Percentiles rank a stretch among this genome's conserved stretches.
phyloP scores from a whole-genome alignment of 306 rosid genomes.

The Castanea crenata region DNA sequence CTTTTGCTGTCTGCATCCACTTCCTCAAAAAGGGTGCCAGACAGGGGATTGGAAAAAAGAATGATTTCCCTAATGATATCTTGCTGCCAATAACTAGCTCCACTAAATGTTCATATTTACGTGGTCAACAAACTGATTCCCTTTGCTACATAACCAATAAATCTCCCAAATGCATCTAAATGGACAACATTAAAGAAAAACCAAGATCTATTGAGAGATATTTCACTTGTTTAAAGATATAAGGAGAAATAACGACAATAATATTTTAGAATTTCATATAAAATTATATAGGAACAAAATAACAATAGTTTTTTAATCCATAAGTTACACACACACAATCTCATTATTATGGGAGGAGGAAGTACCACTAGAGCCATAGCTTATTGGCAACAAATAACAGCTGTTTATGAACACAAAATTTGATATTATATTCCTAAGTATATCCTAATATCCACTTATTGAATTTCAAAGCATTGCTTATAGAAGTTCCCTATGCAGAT shows the following conservation, averaged over 20 bases:
- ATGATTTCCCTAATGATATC: background rate
- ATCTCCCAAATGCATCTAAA: background rate
- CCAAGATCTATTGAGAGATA: background rate
- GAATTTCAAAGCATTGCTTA: background rate
- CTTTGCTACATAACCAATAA: background rate
- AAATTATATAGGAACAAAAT: background rate
- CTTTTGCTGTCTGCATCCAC: constrained; percentile 4
- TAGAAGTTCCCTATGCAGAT: background rate
- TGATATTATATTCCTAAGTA: background rate
- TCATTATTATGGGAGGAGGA: no score
- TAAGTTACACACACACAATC: no score
- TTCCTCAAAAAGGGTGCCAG: background rate
- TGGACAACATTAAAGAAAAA: background rate
- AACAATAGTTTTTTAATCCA: no score
- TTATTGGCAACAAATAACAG: background rate
- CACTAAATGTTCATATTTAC: background rate
- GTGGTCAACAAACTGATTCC: background rate
- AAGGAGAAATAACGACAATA: background rate
- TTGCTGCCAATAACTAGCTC: background rate
- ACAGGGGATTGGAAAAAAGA: background rate
- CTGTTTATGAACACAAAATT: background rate
- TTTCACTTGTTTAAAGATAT: background rate
- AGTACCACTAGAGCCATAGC: no score
- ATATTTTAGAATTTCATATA: background rate
- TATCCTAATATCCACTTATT: background rate